Base-by-base conservation (phyloP, 1,139 yeast species). In the Kodamaea suecica region DNA sequence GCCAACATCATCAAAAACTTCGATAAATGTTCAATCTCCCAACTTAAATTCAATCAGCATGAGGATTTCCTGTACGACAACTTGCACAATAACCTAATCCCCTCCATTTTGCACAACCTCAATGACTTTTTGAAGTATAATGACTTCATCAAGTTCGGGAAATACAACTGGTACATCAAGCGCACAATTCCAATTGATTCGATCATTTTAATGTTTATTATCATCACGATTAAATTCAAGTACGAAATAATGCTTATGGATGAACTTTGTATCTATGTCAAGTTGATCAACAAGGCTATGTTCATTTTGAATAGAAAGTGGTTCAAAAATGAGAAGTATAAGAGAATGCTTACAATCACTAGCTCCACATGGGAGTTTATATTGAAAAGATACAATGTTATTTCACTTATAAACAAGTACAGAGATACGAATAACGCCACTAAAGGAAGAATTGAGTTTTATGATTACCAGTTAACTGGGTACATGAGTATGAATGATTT, bases 171-270 rank as follows among this genome's bases (percentile, higher is more conserved):
- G 83, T 78, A 75, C 43, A 67, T 77, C 33, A 72, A 77, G 47
- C 61, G 80, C 35, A 73, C 77, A 4, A 69, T 78, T 34, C 84
- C 84, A 3, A 61, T 77, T 36, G 82, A 78, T 50, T 76, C 80
- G n/a, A 66, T 78, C 8, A 72, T 77, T 16, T 54, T 77, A 37
- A 58, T 77, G 44, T 63, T 75, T 47, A 70, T 76, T 15, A 71
- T 77, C 17, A 62, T 78, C 33, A 66, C 75, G 2, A 71, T 76
- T 5, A 79, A 77, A 48, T 62, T 75, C 48, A 75, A 74, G 46
- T 69, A 63, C 41, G 69, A 66, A 39, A 61, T 61, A 30, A 61
- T 67, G 55, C 58, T 61, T 4, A 49, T 57, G 35, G 59, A 56
- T 44, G 43, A 45, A 38, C 48, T 64, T 31, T 44, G 58, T 17